phyloP scores from a whole-genome alignment of 495 filamentous ascomycete species.

The Penicillium soppii region DNA sequence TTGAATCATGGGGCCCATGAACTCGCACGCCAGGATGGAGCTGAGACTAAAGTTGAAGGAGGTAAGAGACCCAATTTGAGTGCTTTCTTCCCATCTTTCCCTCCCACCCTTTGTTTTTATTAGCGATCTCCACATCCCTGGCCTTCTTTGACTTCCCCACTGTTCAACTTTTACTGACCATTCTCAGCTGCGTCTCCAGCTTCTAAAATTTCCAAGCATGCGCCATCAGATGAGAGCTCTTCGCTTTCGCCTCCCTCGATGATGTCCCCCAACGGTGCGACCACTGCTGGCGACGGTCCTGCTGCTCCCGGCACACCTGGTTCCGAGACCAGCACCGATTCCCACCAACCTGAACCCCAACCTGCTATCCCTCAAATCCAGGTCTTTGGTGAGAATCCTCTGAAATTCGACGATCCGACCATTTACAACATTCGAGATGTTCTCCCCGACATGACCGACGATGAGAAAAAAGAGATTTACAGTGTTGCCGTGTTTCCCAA shows the following conservation, averaged over 20 bases:
- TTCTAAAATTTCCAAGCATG: conserved; percentile 51
- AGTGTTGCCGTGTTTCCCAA: conserved; percentile 81
- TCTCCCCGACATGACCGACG: conserved; percentile 69
- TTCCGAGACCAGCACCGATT: conserved; percentile 62
- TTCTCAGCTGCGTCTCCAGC: conserved; percentile 42
- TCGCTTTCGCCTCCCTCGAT: conserved; percentile 53
- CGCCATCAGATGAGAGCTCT: conserved; percentile 60
- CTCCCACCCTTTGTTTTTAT: conserved; percentile 13
- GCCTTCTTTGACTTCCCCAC: conserved; percentile 6
- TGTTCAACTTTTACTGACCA: conserved; percentile 14
- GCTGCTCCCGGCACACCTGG: conserved; percentile 45
- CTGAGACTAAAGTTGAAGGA: conserved; percentile 52
- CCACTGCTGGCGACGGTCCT: conserved; percentile 47
- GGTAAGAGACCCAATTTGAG: conserved; percentile 51
- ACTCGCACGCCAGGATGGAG: conserved; percentile 65
- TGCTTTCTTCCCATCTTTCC: conserved; percentile 7
- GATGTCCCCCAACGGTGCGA: conserved; percentile 52
- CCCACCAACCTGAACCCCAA: conserved; percentile 76
- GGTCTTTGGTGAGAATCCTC: conserved; percentile 87
- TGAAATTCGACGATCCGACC: conserved; percentile 89
- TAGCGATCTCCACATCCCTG: conserved; percentile 12
- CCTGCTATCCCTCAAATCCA: conserved; percentile 72
- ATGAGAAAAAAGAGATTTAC: conserved; percentile 81
- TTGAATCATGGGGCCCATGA: conserved; percentile 62
- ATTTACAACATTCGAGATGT: conserved; percentile 87